phyloP scores from a whole-genome alignment of 306 rosid species.

The Cicer arietinum region DNA sequence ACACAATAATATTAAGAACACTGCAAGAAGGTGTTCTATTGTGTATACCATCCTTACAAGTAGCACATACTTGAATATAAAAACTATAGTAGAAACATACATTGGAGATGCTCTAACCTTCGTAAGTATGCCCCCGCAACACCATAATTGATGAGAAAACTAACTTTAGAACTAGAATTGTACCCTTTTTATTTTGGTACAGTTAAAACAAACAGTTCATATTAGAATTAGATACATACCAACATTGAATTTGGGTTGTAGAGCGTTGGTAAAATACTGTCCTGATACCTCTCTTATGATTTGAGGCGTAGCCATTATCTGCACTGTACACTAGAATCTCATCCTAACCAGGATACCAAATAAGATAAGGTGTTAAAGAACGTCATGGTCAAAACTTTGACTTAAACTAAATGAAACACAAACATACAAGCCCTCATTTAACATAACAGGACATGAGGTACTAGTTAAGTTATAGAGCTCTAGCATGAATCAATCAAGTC shows the following conservation, averaged over 20 bases:
- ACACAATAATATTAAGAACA: too few species aligned
- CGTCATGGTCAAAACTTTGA: slow-evolving; percentile 45
- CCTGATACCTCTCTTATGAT: slow-evolving; percentile 33
- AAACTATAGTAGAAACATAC: too few species aligned
- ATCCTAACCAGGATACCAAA: slow-evolving; percentile 41
- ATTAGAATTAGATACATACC: slow-evolving; percentile 21
- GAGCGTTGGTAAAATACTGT: slow-evolving; percentile 22
- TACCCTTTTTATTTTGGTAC: slow-evolving; percentile 29
- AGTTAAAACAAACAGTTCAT: slow-evolving; percentile 37
- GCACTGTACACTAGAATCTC: slow-evolving; percentile 51
- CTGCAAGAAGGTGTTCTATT: too few species aligned
- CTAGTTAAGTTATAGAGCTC: slow-evolving; percentile 42
- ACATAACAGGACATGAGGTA: slow-evolving; percentile 31
- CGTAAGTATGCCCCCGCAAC: background rate
- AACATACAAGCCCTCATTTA: slow-evolving; percentile 35
- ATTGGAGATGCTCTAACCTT: background rate
- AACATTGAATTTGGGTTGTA: slow-evolving; percentile 33
- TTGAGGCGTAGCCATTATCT: slow-evolving; percentile 36
- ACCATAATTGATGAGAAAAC: slow-evolving; percentile 2
- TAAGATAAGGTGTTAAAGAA: slow-evolving; percentile 36
- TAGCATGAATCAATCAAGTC: slow-evolving; percentile 49
- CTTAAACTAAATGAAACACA: slow-evolving; percentile 40
- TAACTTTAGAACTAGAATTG: slow-evolving; percentile 26
- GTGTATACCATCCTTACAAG: too few species aligned
- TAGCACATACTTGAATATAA: too few species aligned